Percentiles rank a stretch among this genome's conserved stretches.
Conservation (phyloP, 2,329 filamentous ascomycete genomes). For the Endothia cerciana region DNA sequence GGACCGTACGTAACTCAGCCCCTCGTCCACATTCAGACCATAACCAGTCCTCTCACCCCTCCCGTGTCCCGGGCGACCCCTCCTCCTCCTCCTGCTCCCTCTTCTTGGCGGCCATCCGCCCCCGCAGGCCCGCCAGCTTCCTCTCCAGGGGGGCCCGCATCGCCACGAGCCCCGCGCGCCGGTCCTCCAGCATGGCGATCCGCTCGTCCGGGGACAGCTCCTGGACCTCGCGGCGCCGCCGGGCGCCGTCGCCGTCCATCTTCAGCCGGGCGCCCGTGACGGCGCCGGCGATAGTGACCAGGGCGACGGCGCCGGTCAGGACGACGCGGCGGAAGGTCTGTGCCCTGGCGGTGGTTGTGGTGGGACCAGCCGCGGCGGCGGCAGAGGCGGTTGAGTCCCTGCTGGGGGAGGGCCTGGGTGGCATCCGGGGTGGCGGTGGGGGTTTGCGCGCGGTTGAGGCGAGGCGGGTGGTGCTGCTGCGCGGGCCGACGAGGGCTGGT, state of each 20-base stretch:
- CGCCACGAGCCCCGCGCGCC: slow-evolving; percentile 33
- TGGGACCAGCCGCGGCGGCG: too few relatives aligned
- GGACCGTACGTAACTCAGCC: too few relatives aligned
- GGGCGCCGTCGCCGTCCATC: slow-evolving; percentile 25
- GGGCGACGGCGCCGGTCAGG: slow-evolving; percentile 35
- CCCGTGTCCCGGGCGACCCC: not conserved
- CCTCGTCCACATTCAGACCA: not conserved
- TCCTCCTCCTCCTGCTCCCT: slow-evolving; percentile 6
- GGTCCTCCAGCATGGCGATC: slow-evolving; percentile 37
- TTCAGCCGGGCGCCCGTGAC: slow-evolving; percentile 42
- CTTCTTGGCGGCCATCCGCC: slow-evolving; percentile 33
- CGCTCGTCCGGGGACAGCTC: slow-evolving; percentile 36
- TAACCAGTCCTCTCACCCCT: not conserved
- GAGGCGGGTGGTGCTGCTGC: slow-evolving; percentile 9
- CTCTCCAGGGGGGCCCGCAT: slow-evolving; percentile 36
- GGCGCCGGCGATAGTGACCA: slow-evolving; percentile 38
- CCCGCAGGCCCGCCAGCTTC: slow-evolving; percentile 37
- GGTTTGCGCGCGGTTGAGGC: not conserved
- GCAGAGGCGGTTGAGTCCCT: not conserved
- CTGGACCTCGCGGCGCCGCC: slow-evolving; percentile 33
- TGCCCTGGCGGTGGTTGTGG: not conserved
- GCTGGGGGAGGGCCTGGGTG: not conserved
- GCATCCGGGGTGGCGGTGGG: not conserved
- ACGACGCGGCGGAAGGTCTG: slow-evolving; percentile 33
- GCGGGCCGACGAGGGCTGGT: not conserved